Conservation (phyloP, 768 basidiomycete genomes). For the Trametes punicea region DNA sequence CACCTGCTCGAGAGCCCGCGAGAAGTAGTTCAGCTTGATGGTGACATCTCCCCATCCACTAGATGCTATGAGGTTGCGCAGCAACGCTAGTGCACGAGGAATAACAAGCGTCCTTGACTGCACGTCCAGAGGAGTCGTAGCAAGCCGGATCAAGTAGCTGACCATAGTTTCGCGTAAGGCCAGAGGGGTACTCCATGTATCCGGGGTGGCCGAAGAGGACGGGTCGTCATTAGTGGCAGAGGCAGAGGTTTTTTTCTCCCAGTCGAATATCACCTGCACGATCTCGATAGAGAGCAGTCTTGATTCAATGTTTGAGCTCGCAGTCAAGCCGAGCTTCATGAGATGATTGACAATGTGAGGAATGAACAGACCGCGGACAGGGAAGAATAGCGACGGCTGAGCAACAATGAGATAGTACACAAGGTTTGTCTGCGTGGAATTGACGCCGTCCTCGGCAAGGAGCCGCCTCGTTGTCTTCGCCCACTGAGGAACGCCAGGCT, state of each 20-base stretch:
- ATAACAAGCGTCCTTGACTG: constrained; percentile 42
- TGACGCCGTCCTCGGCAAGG: constrained; percentile 82
- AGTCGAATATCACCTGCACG: constrained; percentile 86
- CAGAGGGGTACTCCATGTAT: constrained; percentile 69
- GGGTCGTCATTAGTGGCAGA: constrained; percentile 13
- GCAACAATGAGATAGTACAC: constrained; percentile 93
- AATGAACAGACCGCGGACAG: constrained; percentile 88
- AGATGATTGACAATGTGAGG: constrained; percentile 91
- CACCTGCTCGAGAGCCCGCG: constrained; percentile 79
- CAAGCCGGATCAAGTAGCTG: constrained; percentile 91
- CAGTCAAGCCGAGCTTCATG: constrained; percentile 79
- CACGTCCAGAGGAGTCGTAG: constrained; percentile 64
- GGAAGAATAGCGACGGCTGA: constrained; percentile 88
- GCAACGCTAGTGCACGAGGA: constrained; percentile 59
- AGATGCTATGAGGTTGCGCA: constrained; percentile 78
- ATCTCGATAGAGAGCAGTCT: constrained; percentile 88
- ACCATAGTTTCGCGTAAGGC: constrained; percentile 87
- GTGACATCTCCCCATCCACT: constrained; percentile 90
- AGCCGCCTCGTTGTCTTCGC: constrained; percentile 81
- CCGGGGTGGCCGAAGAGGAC: constrained; percentile 3
- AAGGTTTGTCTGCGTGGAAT: constrained; percentile 62
- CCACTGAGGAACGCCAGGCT: constrained; percentile 70
- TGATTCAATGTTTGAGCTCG: constrained; percentile 69
- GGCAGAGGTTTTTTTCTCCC: constrained; percentile 71
- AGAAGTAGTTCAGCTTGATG: constrained; percentile 88